Base-by-base conservation (phyloP, 2,329 filamentous ascomycete species). In the Amesomyces nigricolor region DNA sequence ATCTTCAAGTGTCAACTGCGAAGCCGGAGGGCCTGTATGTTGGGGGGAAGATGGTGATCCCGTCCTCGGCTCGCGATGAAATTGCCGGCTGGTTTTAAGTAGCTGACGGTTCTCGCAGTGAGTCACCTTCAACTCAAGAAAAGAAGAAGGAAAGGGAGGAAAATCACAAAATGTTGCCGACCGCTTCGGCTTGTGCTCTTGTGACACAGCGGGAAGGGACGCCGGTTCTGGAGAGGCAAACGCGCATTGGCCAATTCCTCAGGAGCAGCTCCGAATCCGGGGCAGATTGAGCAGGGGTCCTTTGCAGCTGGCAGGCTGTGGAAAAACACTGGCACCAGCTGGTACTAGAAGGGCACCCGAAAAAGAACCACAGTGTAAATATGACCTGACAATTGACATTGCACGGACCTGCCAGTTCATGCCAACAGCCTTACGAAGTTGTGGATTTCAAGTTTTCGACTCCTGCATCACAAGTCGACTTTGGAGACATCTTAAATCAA, bases 1-100 rank as follows among this genome's bases (percentile, higher is more conserved):
- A 78, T 78, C 49, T 58, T 62, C 51, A 38, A 19, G 14, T 14
- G 42, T 56, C 51, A 39, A 51, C 56, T 58, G 46, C 40, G 50
- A 58, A 53, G 55, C 57, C 51, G 46, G 46, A 47, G n/a, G 58
- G 61, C 57, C 47, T 38, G 51, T 46, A n/a, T 48, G 32, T 14
- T 51, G 26, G 35, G 46, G 26, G n/a, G 48, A 19, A 29, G 5
- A 19, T 17, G 17, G 13, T 19, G 11, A 37, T 32, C 38, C 44
- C 48, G 35, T 52, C 37, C 37, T 45, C 32, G 2, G 1, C 5
- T 37, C 42, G 16, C 30, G 22, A 37, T 19, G 39, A 26, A 14
- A 11, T 7, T 9, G 30, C 2, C 8, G 32, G 39, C 29, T 6
- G 35, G 6, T 26, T 40, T 11, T 40, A 9, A 47, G 47, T 40